Conservation (phyloP, 2,329 filamentous ascomycete species). For the Claviceps monticola region DNA sequence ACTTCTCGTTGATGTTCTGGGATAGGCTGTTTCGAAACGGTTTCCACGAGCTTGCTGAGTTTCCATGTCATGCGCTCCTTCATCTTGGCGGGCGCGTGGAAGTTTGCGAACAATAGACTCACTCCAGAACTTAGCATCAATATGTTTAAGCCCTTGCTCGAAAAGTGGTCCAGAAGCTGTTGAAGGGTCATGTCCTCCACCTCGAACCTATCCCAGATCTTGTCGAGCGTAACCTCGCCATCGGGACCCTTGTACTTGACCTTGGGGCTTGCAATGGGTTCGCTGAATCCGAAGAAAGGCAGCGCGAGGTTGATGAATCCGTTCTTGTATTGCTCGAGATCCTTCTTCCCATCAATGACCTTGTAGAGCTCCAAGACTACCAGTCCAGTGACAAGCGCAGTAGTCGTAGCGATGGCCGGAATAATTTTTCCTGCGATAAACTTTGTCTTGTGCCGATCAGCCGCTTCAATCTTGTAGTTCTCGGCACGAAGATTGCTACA, state of each 20-base stretch:
- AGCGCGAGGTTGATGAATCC: conserved; percentile 93
- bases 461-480: conserved; percentile 92
- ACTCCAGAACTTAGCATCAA: conserved; percentile 97
- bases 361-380: conserved; percentile 93
- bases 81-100: conserved; percentile 66
- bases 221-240: conserved; percentile 75
- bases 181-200: conserved; percentile 70
- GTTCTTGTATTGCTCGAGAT: conserved; percentile 98
- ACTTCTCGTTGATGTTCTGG: conserved; percentile 87
- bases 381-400: conserved; percentile 84
- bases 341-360: conserved; percentile 88
- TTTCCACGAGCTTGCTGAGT: conserved; percentile 76
- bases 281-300: conserved; percentile 96
- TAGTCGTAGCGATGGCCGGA: conserved; percentile 93
- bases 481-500: conserved; percentile 92
- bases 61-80: conserved; percentile 75
- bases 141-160: conserved; percentile 64
- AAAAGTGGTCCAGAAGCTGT: conserved; percentile 73
- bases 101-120: conserved; percentile 83
- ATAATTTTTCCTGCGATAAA: conserved; percentile 99
- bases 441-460: conserved; percentile 95
- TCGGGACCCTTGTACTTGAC: conserved; percentile 71
- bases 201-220: conserved; percentile 97
- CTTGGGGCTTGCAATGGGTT: conserved; percentile 89
- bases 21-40: conserved; percentile 82